These are phyloP conservation scores for Penicillium taxi DNA, from an alignment of 495 filamentous ascomycete genomes.

Conservation along the genomic window DNA sequence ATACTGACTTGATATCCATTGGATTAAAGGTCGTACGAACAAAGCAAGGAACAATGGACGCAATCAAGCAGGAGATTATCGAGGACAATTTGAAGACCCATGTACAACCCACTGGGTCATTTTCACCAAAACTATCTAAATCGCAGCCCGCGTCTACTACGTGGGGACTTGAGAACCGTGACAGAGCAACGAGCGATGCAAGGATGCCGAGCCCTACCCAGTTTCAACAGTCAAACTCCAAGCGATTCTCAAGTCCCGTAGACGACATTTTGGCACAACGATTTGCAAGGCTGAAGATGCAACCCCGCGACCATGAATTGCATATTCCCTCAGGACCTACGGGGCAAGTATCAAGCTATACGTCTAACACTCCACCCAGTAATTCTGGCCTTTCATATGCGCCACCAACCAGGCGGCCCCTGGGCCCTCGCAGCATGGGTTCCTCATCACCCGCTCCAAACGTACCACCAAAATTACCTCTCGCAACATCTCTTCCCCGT, in stretches of 20 bases:
- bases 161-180: constrained; percentile 20
- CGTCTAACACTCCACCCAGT: constrained; percentile 14
- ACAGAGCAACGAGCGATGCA: constrained; percentile 8
- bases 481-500: constrained; percentile 60
- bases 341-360: constrained; percentile 24
- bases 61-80: constrained; percentile 38
- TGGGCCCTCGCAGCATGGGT: constrained; percentile 52
- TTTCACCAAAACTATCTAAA: constrained; percentile 7
- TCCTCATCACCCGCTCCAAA: constrained; percentile 32
- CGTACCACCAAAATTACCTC: constrained; percentile 48
- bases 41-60: constrained; percentile 41
- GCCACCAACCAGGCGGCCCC: constrained; percentile 32
- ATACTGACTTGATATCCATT: constrained; percentile 5
- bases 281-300: constrained; percentile 36
- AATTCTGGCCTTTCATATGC: constrained; percentile 14
- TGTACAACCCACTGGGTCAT: constrained; percentile 21
- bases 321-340: constrained; percentile 26
- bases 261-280: constrained; percentile 39
- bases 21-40: constrained; percentile 33
- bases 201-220: constrained; percentile 41
- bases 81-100: constrained; percentile 35
- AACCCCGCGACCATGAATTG: constrained; percentile 17
- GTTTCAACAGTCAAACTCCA: constrained; percentile 23
- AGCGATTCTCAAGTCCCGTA: constrained; percentile 20
- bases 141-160: constrained; percentile 3